phyloP scores from a whole-genome alignment of 495 filamentous ascomycete genomes.

The Penicillium samsonianum region DNA sequence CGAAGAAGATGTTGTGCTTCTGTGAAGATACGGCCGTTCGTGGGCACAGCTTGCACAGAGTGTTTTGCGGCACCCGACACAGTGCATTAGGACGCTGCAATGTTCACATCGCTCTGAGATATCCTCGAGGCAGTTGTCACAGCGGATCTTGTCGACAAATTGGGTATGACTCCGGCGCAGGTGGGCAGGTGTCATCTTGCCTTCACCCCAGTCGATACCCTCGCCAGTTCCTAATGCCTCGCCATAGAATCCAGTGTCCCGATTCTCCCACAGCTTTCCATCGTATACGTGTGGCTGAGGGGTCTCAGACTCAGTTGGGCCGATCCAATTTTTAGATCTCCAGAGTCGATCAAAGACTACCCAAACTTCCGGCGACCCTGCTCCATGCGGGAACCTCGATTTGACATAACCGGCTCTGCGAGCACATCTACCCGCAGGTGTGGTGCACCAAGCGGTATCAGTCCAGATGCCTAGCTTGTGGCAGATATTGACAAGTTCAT shows the following conservation, averaged over 20 bases:
- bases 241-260: slow-evolving; percentile 55
- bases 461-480: slow-evolving; percentile 63
- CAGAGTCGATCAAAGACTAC: slow-evolving; percentile 65
- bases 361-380: slow-evolving; percentile 58
- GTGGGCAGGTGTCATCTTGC: slow-evolving; percentile 57
- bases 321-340: slow-evolving; percentile 61
- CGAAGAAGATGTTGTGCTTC: slow-evolving; percentile 19
- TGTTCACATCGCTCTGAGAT: slow-evolving; percentile 62
- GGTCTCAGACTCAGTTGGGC: slow-evolving; percentile 34
- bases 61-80: slow-evolving; percentile 62
- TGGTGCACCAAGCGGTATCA: slow-evolving; percentile 65
- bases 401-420: slow-evolving; percentile 59
- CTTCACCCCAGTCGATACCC: slow-evolving; percentile 46
- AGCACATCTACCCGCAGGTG: slow-evolving; percentile 58
- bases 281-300: slow-evolving; percentile 29
- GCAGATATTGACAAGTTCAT: slow-evolving; percentile 63
- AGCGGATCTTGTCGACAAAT: slow-evolving; percentile 56
- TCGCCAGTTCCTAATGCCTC: slow-evolving; percentile 56
- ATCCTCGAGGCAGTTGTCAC: slow-evolving; percentile 53
- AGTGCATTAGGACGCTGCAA: slow-evolving; percentile 65
- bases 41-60: slow-evolving; percentile 63
- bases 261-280: slow-evolving; percentile 61
- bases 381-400: slow-evolving; percentile 53
- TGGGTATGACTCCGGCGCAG: slow-evolving; percentile 54
- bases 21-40: slow-evolving; percentile 52